These are phyloP conservation scores for Trametes sp. DNA, from an alignment of 1,284 basidiomycete genomes.

Conservation along the genomic window DNA sequence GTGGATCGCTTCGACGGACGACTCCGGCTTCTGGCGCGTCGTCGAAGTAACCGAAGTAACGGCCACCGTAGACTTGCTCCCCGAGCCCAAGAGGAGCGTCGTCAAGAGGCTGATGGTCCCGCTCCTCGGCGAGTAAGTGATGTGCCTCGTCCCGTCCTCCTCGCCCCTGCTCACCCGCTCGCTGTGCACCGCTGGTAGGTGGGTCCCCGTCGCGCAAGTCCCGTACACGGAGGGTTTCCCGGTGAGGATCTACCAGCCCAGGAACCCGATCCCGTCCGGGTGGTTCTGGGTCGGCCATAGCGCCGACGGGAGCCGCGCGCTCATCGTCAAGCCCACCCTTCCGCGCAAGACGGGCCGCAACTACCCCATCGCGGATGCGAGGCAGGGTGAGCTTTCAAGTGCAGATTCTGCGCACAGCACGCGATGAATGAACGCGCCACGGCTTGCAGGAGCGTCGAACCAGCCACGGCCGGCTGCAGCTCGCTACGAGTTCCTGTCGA, in stretches of 20 bases:
- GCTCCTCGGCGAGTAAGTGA: background rate
- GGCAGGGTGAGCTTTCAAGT: background rate
- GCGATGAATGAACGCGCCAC: no score
- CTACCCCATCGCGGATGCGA: background rate
- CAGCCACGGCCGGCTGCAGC: background rate
- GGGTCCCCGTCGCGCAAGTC: background rate
- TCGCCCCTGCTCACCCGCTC: background rate
- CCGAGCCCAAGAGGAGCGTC: background rate
- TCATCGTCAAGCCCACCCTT: background rate
- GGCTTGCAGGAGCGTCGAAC: background rate
- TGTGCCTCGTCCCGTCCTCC: no score
- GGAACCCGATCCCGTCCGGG: background rate
- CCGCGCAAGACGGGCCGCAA: background rate
- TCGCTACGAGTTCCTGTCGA: background rate
- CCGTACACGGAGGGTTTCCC: background rate
- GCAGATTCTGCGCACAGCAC: background rate
- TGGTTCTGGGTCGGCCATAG: background rate
- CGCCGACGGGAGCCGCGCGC: background rate
- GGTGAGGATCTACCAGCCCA: background rate
- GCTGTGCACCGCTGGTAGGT: background rate
- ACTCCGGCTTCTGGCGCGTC: constrained; percentile 1
- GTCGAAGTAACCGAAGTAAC: background rate
- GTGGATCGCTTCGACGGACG: constrained; percentile 1
- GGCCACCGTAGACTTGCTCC: background rate
- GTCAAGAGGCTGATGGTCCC: background rate